Conservation (phyloP, 345 rosid genomes). For the Brassica incana region DNA sequence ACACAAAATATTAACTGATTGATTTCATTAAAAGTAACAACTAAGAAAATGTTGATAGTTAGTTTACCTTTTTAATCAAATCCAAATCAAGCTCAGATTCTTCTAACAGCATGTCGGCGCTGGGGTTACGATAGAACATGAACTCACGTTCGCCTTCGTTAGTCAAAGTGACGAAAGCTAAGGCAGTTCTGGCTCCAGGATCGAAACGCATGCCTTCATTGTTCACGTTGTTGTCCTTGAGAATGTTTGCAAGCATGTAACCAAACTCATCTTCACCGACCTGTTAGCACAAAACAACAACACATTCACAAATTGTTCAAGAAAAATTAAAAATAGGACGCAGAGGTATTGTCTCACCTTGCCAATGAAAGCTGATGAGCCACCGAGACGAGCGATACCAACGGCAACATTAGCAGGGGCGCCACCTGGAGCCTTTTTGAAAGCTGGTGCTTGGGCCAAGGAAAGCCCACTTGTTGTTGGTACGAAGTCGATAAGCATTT, state of each 20-base stretch:
- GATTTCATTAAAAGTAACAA: background rate
- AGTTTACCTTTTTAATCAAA: constrained; percentile 71
- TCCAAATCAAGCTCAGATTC: constrained; percentile 83
- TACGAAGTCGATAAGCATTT: constrained; percentile 93
- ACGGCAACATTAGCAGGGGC: constrained; percentile 98
- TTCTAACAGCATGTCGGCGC: constrained; percentile 91
- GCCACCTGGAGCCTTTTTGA: constrained; percentile 93
- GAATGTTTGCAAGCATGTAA: constrained; percentile 83
- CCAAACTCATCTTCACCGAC: constrained; percentile 99
- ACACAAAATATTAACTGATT: background rate
- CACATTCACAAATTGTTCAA: background rate
- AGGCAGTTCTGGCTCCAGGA: constrained; percentile 89
- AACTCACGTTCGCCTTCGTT: constrained; percentile 93
- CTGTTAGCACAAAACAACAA: constrained; percentile 43
- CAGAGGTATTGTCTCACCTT: constrained; percentile 48
- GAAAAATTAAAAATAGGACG: background rate
- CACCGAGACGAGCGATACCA: constrained; percentile 92
- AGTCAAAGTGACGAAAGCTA: constrained; percentile 88
- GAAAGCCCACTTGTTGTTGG: constrained; percentile 82
- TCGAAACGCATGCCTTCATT: constrained; percentile 83
- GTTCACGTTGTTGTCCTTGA: constrained; percentile 87
- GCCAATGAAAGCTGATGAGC: constrained; percentile 88
- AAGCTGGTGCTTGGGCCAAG: constrained; percentile 85
- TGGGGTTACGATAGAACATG: constrained; percentile 97
- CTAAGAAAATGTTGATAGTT: background rate